These are phyloP conservation scores for Lophiostoma macrostomum DNA, from an alignment of 495 filamentous ascomycete species.

Conservation along the genomic window DNA sequence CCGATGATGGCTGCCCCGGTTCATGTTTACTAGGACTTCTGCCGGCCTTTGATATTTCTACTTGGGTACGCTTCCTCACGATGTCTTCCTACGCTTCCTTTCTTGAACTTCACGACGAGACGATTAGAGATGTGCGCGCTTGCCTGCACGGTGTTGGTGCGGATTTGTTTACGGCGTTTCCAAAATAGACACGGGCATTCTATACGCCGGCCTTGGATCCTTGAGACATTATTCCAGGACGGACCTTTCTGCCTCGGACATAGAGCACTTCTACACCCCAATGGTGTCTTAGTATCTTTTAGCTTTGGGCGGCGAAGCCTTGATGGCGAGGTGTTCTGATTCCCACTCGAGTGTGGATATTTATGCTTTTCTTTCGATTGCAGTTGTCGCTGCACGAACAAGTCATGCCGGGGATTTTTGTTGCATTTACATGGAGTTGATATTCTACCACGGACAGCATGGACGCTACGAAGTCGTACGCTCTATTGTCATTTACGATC, in stretches of 20 bases:
- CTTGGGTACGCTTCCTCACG: conserved; percentile 22
- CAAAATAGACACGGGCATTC: conserved; percentile 20
- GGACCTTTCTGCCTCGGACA: conserved; percentile 6
- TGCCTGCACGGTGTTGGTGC: conserved; percentile 25
- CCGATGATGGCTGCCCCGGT: conserved; percentile 30
- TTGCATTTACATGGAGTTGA: conserved; percentile 32
- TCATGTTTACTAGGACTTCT: conserved; percentile 30
- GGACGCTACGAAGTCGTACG: neutral
- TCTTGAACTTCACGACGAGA: conserved; percentile 32
- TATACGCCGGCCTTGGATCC: neutral
- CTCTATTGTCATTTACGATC: conserved; percentile 25
- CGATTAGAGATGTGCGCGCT: conserved; percentile 17
- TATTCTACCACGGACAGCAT: conserved; percentile 7
- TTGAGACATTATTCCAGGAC: neutral
- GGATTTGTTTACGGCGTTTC: conserved; percentile 21
- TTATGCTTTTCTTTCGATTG: conserved; percentile 3
- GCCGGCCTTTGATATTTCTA: neutral
- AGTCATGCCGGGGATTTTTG: neutral
- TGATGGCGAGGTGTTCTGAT: conserved; percentile 18
- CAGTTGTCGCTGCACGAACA: neutral
- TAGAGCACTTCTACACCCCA: conserved; percentile 19
- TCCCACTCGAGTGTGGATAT: neutral
- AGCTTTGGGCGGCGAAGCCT: conserved; percentile 14
- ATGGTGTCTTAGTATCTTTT: conserved; percentile 26
- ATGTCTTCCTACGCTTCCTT: conserved; percentile 29